Evolutionary conservation across 2,329 filamentous ascomycete genomes (phyloP).

Genomic region (Cladosporium austrohemisphaericum): DNA sequence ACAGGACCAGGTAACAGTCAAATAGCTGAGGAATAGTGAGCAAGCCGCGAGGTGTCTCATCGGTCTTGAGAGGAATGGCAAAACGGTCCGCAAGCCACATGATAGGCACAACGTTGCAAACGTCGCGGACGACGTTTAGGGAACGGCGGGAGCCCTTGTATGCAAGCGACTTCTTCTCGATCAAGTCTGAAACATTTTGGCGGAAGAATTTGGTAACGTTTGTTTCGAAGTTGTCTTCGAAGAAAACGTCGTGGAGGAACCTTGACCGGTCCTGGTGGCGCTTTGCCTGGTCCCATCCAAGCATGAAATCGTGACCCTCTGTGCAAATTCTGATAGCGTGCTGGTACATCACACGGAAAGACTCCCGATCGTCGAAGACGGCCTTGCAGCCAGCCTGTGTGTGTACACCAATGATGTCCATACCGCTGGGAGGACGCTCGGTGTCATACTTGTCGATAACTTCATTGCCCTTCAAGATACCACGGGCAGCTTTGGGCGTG

Average conservation of each 20-base stretch:
- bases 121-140: conserved; percentile 50
- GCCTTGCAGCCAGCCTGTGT: conserved; percentile 50
- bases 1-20: conserved; percentile 42
- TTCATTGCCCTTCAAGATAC: conserved; percentile 46
- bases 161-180: conserved; percentile 45
- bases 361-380: conserved; percentile 48
- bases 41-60: conserved; percentile 56
- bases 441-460: conserved; percentile 43
- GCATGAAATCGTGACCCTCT: conserved; percentile 47
- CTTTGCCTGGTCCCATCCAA: conserved; percentile 39
- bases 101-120: conserved; percentile 64
- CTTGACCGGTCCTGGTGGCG: conserved; percentile 40
- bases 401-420: conserved; percentile 45
- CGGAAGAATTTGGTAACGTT: conserved; percentile 45
- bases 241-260: conserved; percentile 46
- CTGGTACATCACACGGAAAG: conserved; percentile 49
- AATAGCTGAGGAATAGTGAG: conserved; percentile 47
- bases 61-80: conserved; percentile 63
- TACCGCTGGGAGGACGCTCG: conserved; percentile 40
- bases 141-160: conserved; percentile 44
- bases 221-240: conserved; percentile 43
- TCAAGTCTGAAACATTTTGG: conserved; percentile 42
- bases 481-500: conserved; percentile 46
- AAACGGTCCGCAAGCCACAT: conserved; percentile 62
- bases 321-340: conserved; percentile 40